Evolutionary conservation across 306 rosid genomes (phyloP), one percentile per base, ranked within the genome.

Genomic region (Carpinus fangiana): DNA sequence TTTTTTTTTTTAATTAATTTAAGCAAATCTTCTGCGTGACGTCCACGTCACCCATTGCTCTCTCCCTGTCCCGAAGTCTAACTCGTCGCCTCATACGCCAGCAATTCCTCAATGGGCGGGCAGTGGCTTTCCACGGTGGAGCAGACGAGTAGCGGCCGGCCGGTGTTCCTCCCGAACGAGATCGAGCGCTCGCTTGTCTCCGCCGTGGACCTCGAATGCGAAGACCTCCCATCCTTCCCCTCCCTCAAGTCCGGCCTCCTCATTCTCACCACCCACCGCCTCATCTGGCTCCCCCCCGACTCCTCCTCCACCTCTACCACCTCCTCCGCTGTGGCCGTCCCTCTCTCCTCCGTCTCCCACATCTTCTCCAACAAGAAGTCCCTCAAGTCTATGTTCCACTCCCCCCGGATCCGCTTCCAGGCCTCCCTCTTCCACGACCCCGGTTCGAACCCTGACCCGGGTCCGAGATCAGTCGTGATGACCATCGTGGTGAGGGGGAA

Each of bases 391-490:
- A 88, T 93, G 51, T 92, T 93, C 82, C 86, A 93, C 71, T 87
- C 98, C 16, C 98, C 97, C 5, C 83, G 98, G 72, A 52, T 92
- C 73, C 97, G 93, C 9, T 95, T 92, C 85, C 98, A 95, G 87
- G 87, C 89, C 70, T 92, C 91, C 7, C 80, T 84, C 16, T 83
- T 83, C 21, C 67, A 87, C 26, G 96, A 83, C 83, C 7, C 79
- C 83, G 59, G 74, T 87, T 9, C 11, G 16, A 50, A 23, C 8
- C 50, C 55, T 17, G 90, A 84, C 20, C 14, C 79, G 38, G 82
- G 79, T 48, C 66, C 82, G 34, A 68, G 87, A 79, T 91, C 95
- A 70, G 88, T 75, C 67, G 90, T 88, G 78, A 86, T 78, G 43
- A 95, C 98, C 4, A 55, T 84, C 62, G 93, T 95, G 43, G 78